These are phyloP conservation scores for Wickerhamomyces xylosicus DNA, from an alignment of 805 yeast genomes.

Conservation along the genomic window DNA sequence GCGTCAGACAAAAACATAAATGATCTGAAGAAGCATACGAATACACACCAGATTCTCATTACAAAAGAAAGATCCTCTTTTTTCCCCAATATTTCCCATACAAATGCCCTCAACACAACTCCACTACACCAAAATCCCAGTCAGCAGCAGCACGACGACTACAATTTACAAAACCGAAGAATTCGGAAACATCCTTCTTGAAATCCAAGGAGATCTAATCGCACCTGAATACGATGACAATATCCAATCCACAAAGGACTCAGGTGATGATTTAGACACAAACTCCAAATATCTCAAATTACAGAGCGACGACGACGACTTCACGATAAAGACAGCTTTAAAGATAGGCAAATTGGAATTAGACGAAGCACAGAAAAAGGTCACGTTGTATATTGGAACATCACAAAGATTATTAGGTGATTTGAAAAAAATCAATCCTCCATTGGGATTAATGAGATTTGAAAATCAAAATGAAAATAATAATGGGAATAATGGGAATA, in stretches of 20 bases:
- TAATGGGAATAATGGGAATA: conserved; percentile 11
- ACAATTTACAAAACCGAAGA: too few species aligned
- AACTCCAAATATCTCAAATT: neutral
- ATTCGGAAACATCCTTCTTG: conserved; percentile 49
- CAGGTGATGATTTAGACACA: conserved; percentile 15
- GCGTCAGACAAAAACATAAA: too few species aligned
- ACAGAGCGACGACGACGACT: too few species aligned
- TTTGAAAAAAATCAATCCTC: conserved; percentile 48
- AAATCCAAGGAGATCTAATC: conserved; percentile 66
- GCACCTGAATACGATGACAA: conserved; percentile 23
- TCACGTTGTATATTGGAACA: conserved; percentile 53
- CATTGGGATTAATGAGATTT: conserved; percentile 52
- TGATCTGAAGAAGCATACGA: too few species aligned
- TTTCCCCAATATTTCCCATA: too few species aligned
- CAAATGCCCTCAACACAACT: too few species aligned
- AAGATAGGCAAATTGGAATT: conserved; percentile 39
- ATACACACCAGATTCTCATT: too few species aligned
- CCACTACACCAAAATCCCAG: too few species aligned
- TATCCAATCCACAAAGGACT: conserved; percentile 21
- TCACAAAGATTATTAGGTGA: conserved; percentile 62
- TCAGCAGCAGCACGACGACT: too few species aligned
- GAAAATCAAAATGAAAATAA: conserved; percentile 16
- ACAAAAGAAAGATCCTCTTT: too few species aligned
- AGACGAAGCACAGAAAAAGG: conserved; percentile 28
- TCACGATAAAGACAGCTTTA: conserved; percentile 25